Evolutionary conservation across 164 flowering plant genomes (phyloP), one percentile per base, ranked within the genome.

Genomic region (Umbilicus rupestris): DNA sequence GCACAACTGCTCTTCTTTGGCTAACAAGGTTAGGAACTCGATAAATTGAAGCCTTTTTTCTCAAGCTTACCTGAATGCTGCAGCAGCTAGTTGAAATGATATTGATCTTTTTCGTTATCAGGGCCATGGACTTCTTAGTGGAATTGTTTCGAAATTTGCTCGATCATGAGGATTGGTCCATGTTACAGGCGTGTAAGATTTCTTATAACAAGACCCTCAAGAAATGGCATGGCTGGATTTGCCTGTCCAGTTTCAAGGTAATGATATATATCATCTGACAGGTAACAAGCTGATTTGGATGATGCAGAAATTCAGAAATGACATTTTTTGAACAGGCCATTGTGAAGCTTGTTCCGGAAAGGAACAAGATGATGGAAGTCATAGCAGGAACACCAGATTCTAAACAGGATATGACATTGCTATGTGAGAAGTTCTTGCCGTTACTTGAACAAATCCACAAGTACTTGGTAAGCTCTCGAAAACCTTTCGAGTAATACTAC

Each of bases 111-210:
- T 26, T 55, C 33, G 4, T 11, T 55, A 17, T 55, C 60, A 86
- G 92, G 81, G 84, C 88, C 45, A 81, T 87, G 86, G 92, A 87
- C 78, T 87, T 87, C 76, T 57, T 85, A 80, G 86, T 87, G 70
- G 83, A 76, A 67, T 65, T 85, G 57, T 85, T 87, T 64, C 77
- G 79, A 45, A 79, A 79, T 76, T 71, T 87, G 55, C 73, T 78
- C 50, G 79, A 79, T 46, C 86, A 84, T 70, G 76, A 72, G 2
- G 93, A 83, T 35, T 85, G 88, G 90, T 63, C 83, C 22, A 79
- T 85, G 88, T 66, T 78, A 39, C 79, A 74, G 29, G 78, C 73
- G 39, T 78, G 83, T 59, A 65, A 68, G 19, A 71, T 69, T 39
- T 68, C 83, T 19, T 80, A 80, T 68, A 63, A 31, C 65, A 80